A percentile compares a stretch with the other conserved stretches of the same genome.
These are phyloP conservation scores for Linderniella brevidens DNA, from an alignment of 257 asterid genomes.

Conservation along the genomic window DNA sequence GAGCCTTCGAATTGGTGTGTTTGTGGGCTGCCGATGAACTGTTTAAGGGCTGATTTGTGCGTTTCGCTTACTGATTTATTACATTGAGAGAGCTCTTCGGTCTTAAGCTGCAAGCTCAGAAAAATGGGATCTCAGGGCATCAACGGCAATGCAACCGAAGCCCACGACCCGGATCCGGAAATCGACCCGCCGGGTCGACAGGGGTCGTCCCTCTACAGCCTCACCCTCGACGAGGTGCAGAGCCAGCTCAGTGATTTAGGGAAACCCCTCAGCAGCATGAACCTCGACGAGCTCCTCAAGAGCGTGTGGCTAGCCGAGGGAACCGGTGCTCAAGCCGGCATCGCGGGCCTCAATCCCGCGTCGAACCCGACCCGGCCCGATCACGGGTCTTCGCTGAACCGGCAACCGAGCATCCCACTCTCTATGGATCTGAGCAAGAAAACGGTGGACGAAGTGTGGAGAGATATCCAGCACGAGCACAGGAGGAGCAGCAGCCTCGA, in stretches of 20 bases:
- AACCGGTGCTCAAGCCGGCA: slow-evolving; percentile 24
- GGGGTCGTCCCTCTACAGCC: slow-evolving; percentile 55
- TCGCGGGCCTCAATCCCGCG: slow-evolving; percentile 19
- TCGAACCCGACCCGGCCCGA: slow-evolving; percentile 16
- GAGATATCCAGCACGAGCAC: slow-evolving; percentile 62
- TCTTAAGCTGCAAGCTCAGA: too few relatives aligned
- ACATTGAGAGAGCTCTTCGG: slow-evolving; percentile 7
- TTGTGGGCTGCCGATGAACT: too few relatives aligned
- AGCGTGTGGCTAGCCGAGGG: slow-evolving; percentile 52
- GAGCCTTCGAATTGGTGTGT: too few relatives aligned
- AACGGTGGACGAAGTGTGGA: slow-evolving; percentile 97
- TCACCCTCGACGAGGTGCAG: slow-evolving; percentile 90
- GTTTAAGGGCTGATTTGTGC: too few relatives aligned
- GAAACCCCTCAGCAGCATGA: slow-evolving; percentile 73
- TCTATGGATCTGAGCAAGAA: slow-evolving; percentile 64
- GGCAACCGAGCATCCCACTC: slow-evolving; percentile 29
- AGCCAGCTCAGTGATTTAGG: slow-evolving; percentile 67
- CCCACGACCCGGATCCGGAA: slow-evolving; percentile 23
- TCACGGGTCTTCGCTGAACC: slow-evolving; percentile 22
- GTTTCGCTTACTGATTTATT: slow-evolving; percentile 6
- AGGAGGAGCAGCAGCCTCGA: slow-evolving; percentile 29
- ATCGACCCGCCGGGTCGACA: slow-evolving; percentile 35
- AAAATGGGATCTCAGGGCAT: slow-evolving; percentile 85
- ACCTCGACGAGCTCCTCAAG: slow-evolving; percentile 87
- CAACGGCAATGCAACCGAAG: slow-evolving; percentile 18